Conservation (phyloP, 257 asterid genomes). For the Cinchona pubescens region DNA sequence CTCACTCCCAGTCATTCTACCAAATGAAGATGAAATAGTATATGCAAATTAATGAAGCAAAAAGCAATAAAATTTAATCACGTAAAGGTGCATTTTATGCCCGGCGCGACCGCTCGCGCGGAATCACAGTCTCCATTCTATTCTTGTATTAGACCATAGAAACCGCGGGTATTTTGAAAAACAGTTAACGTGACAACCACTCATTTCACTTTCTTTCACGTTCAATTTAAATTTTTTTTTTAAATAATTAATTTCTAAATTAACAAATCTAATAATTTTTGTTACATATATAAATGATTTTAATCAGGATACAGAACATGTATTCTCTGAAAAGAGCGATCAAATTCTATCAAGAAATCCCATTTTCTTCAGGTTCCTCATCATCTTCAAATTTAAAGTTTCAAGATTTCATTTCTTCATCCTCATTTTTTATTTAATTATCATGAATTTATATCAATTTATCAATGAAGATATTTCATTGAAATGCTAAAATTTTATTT, state of each 20-base stretch:
- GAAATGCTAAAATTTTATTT: no score
- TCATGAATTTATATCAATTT: no score
- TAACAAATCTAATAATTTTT: background rate
- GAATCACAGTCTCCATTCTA: background rate
- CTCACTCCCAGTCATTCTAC: background rate
- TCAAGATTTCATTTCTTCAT: background rate
- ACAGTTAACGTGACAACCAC: conserved; percentile 36
- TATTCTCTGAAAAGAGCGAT: background rate
- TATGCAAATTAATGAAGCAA: no score
- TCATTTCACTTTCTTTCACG: conserved; percentile 1
- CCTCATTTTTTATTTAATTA: background rate
- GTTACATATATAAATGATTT: background rate
- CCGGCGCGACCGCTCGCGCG: background rate
- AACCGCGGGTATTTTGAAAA: conserved; percentile 29
- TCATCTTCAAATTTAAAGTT: background rate
- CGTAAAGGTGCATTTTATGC: background rate
- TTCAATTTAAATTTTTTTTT: background rate
- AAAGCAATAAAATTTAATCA: no score
- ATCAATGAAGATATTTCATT: no score
- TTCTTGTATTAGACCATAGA: conserved; percentile 4
- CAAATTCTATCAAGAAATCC: conserved; percentile 1
- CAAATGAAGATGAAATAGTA: background rate
- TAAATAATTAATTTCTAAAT: background rate
- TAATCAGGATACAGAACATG: background rate
- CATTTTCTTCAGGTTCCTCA: background rate